Base-by-base conservation (phyloP, 2,329 filamentous ascomycete species). In the Geosmithia putterillii region DNA sequence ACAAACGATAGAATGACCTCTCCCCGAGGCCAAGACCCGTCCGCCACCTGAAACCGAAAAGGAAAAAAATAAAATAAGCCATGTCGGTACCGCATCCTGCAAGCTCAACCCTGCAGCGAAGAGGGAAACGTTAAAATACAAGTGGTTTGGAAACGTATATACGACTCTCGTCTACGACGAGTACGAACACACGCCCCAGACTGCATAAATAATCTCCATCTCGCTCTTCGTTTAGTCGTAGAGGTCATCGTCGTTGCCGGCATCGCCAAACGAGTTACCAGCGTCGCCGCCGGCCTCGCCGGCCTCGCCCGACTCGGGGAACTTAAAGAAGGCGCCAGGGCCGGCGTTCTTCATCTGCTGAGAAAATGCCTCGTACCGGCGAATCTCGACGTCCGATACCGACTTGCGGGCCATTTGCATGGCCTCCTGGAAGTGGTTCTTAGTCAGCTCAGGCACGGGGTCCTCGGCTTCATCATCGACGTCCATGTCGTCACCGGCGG, bases 261-360 rank as follows among this genome's bases (percentile, higher is more conserved):
- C 86, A 57, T 89, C 83, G 51, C 88, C 89, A 55, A 92, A 89
- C 41, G 77, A 64, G 69, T 74, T 71, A 52, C 74, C 66, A 48
- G 73, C 65, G 69, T 76, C 61, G 67, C 75, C 53, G 64, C 70
- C 62, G 55, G 67, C 56, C 68, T 75, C 79, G 73, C 83, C 74
- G 74, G 86, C 71, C 18, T 56, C 63, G 18, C 79, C 85, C 54
- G 76, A 84, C 47, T 74, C 71, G 25, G 85, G 90, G 81, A 98
- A 98, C 67, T 94, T 89, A 85, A 98, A 98, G 77, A 92, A 95
- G 54, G 86, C 88, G 57, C 89, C 90, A 35, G 89, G 89, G 42
- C 88, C 89, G 47, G 86, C 81, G 63, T 94, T 95, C 85, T 98
- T 98, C 88, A 98, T 94, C 64, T 90, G 90, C 71, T 96, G 90